Evolutionary conservation across 2,329 filamentous ascomycete genomes (phyloP).

Genomic region (Periconia sp.): DNA sequence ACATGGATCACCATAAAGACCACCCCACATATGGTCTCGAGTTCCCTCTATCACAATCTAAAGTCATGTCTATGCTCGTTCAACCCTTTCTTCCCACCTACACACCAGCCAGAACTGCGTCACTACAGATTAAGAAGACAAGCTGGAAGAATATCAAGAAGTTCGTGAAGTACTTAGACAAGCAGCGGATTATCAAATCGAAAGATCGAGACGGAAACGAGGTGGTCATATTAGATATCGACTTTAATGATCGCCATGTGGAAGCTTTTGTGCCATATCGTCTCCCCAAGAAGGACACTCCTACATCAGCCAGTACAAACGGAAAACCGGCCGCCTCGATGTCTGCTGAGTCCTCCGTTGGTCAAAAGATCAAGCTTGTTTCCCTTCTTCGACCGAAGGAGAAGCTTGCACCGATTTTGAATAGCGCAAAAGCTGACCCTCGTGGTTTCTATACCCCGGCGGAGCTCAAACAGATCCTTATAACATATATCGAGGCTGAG

Average conservation of each 20-base stretch:
- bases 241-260: slow-evolving; percentile 64
- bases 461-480: slow-evolving; percentile 64
- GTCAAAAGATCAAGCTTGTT: slow-evolving; percentile 58
- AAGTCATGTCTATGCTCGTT: slow-evolving; percentile 67
- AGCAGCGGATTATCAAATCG: slow-evolving; percentile 65
- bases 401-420: slow-evolving; percentile 63
- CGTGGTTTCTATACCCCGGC: slow-evolving; percentile 64
- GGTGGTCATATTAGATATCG: slow-evolving; percentile 68
- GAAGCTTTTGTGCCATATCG: slow-evolving; percentile 66
- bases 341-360: slow-evolving; percentile 49
- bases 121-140: slow-evolving; percentile 72
- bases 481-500: slow-evolving; percentile 65
- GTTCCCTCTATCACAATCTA: slow-evolving; percentile 68
- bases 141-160: slow-evolving; percentile 74
- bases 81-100: slow-evolving; percentile 70
- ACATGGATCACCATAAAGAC: slow-evolving; percentile 62
- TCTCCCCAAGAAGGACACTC: slow-evolving; percentile 63
- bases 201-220: slow-evolving; percentile 71
- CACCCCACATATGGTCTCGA: slow-evolving; percentile 62
- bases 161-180: slow-evolving; percentile 72
- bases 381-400: slow-evolving; percentile 63
- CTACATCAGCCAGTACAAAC: slow-evolving; percentile 32
- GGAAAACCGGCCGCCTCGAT: slow-evolving; percentile 51
- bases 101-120: slow-evolving; percentile 61
- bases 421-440: slow-evolving; percentile 55